A percentile compares a stretch with the other conserved stretches of the same genome.
Conservation (phyloP, 306 rosid genomes). For the Crotalaria pallida region DNA sequence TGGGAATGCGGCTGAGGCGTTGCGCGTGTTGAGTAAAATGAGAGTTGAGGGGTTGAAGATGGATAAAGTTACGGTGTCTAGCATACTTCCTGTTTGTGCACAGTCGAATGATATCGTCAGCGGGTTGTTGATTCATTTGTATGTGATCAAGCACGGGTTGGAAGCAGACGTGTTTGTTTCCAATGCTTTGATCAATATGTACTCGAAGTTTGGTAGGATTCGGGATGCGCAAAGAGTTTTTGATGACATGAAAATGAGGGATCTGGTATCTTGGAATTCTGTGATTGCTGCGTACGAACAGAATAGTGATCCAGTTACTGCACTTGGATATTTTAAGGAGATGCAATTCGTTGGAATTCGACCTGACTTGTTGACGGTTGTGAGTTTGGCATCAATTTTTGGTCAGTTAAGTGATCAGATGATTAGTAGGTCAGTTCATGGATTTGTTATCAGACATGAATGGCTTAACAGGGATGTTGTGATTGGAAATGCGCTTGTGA, state of each 20-base stretch:
- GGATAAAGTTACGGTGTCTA: conserved; percentile 35
- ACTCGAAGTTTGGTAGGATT: conserved; percentile 39
- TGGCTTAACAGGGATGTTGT: conserved; percentile 32
- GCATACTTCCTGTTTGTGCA: conserved; percentile 40
- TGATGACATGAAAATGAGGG: conserved; percentile 34
- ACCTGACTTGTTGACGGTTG: conserved; percentile 39
- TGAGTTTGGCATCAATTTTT: conserved; percentile 41
- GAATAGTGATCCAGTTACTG: conserved; percentile 33
- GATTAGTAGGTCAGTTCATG: conserved; percentile 34
- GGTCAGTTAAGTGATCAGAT: conserved; percentile 35
- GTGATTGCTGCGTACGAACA: conserved; percentile 41
- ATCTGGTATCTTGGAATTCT: conserved; percentile 41
- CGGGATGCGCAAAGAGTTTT: conserved; percentile 32
- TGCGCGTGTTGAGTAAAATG: conserved; percentile 31
- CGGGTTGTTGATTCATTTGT: conserved; percentile 42
- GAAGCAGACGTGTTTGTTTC: conserved; percentile 37
- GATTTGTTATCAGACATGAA: conserved; percentile 22
- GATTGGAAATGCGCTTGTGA: conserved; percentile 30
- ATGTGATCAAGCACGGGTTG: conserved; percentile 44
- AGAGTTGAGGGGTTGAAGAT: conserved; percentile 27
- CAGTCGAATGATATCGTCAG: conserved; percentile 18
- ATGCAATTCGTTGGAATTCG: conserved; percentile 33
- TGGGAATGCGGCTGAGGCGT: conserved; percentile 27
- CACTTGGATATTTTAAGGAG: conserved; percentile 27
- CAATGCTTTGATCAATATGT: conserved; percentile 43